phyloP scores from a whole-genome alignment of 2,329 filamentous ascomycete species.

The Tolypocladium nubicola region DNA sequence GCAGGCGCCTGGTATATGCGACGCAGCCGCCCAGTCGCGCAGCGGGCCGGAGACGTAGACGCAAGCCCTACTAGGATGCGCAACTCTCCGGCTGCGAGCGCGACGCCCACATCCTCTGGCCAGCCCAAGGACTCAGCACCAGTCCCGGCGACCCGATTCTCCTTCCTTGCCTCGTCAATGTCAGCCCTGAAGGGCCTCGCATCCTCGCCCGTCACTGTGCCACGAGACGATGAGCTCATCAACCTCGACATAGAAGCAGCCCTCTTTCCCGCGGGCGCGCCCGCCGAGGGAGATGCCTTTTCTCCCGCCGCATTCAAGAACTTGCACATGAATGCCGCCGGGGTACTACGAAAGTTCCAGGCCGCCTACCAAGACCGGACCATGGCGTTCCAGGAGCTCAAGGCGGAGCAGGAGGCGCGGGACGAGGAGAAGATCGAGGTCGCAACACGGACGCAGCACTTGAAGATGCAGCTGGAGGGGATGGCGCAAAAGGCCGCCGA shows the following conservation, averaged over 20 bases:
- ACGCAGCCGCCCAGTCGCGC: constrained; percentile 3
- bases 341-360: constrained; percentile 46
- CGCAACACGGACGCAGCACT: constrained; percentile 37
- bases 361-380: constrained; percentile 45
- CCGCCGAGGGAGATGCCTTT: constrained; percentile 37
- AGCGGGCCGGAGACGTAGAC: neutral
- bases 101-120: neutral
- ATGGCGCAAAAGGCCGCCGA: constrained; percentile 44
- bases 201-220: constrained; percentile 11
- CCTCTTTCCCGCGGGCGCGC: constrained; percentile 36
- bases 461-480: constrained; percentile 50
- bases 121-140: constrained; percentile 7
- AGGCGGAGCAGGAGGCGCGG: constrained; percentile 41
- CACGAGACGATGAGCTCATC: constrained; percentile 41
- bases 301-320: constrained; percentile 51
- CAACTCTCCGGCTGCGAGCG: neutral
- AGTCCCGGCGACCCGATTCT: constrained; percentile 23
- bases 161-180: constrained; percentile 35
- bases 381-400: constrained; percentile 36
- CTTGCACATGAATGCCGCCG: constrained; percentile 45
- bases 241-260: constrained; percentile 43
- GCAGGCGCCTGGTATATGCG: constrained; percentile 13
- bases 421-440: constrained; percentile 46
- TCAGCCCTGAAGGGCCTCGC: constrained; percentile 25
- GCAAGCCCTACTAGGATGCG: constrained; percentile 3